Conservation (phyloP, 148 eudicot species). For the Rhododendron williamsianum region DNA sequence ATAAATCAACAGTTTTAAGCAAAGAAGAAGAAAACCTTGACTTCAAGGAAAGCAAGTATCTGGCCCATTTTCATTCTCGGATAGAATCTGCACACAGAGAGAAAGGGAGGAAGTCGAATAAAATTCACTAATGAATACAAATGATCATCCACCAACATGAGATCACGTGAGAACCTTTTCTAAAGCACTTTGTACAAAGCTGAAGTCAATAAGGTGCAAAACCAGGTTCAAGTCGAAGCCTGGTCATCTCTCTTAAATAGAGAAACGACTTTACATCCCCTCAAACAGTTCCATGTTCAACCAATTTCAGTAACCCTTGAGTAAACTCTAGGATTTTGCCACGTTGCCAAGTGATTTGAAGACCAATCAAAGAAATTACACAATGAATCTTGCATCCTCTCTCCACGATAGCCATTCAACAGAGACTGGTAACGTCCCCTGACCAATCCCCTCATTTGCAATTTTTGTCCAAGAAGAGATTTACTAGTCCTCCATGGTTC, state of each 20-base stretch:
- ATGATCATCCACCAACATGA: background rate
- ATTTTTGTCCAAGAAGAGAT: background rate
- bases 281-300: background rate
- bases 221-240: background rate
- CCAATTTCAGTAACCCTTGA: background rate
- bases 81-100: slow-evolving; percentile 56
- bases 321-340: background rate
- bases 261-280: background rate
- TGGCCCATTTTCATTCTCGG: slow-evolving; percentile 71
- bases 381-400: background rate
- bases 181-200: background rate
- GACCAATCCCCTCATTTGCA: background rate
- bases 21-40: slow-evolving; percentile 45
- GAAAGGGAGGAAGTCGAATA: background rate
- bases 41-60: slow-evolving; percentile 54
- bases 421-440: background rate
- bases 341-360: background rate
- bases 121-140: background rate
- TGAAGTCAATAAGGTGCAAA: background rate
- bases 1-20: background rate
- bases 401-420: background rate
- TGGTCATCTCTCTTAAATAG: background rate
- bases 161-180: background rate
- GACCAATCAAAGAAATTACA: background rate
- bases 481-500: background rate